phyloP scores from a whole-genome alignment of 1,284 basidiomycete genomes.

The Tremellales sp. region DNA sequence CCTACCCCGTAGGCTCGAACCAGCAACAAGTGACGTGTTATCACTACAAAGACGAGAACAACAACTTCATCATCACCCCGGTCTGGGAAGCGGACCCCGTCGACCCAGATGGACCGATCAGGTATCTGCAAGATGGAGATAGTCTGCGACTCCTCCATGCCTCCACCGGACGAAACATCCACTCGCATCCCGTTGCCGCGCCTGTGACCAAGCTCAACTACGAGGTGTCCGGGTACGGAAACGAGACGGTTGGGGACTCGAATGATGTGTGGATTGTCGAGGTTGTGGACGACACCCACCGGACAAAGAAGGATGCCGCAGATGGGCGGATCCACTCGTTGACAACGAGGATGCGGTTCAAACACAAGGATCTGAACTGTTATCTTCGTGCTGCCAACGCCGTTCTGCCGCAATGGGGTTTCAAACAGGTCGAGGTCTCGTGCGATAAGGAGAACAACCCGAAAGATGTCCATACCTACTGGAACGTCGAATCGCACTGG shows the following conservation, averaged over 20 bases:
- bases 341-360: slow-evolving; percentile 83
- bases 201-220: slow-evolving; percentile 86
- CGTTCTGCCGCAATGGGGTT: slow-evolving; percentile 94
- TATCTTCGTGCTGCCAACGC: slow-evolving; percentile 88
- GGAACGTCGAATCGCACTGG: slow-evolving; percentile 98
- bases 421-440: slow-evolving; percentile 96
- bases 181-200: slow-evolving; percentile 82
- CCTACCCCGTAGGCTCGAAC: slow-evolving; percentile 83
- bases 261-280: slow-evolving; percentile 93
- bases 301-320: slow-evolving; percentile 59
- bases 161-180: slow-evolving; percentile 83
- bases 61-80: slow-evolving; percentile 81
- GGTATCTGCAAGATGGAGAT: slow-evolving; percentile 73
- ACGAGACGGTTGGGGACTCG: slow-evolving; percentile 75
- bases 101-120: slow-evolving; percentile 59
- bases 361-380: slow-evolving; percentile 72
- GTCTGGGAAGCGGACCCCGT: slow-evolving; percentile 69
- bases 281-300: slow-evolving; percentile 81
- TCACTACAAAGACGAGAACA: slow-evolving; percentile 98
- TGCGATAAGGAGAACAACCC: slow-evolving; percentile 87
- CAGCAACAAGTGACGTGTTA: slow-evolving; percentile 99
- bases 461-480: slow-evolving; percentile 81
- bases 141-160: slow-evolving; percentile 75
- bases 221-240: slow-evolving; percentile 92
- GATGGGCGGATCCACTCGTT: slow-evolving; percentile 73